Base-by-base conservation (phyloP, 225 moss, liverwort and hornwort genomes). In the Physcomitrellopsis africana region DNA sequence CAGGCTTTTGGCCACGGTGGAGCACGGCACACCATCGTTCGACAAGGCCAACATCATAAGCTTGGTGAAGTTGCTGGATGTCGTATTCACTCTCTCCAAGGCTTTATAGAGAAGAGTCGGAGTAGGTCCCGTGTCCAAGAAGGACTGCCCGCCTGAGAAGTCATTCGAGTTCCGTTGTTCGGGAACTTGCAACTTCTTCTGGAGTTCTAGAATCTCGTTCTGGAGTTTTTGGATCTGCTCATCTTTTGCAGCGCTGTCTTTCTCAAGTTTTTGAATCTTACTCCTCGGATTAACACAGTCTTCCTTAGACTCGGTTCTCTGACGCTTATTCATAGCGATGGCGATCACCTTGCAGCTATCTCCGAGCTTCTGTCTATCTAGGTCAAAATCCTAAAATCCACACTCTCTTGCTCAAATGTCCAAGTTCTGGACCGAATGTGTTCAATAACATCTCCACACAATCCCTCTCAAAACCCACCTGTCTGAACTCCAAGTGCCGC, bases 51-150 rank as follows among this genome's bases (percentile, higher is more conserved):
- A 62, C 73, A 78, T 75, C 61, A 86, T 9, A 67, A 83, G 70
- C 80, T 72, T 86, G 8, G 75, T 67, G 64, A 86, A 83, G 67
- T 29, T 41, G 52, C 64, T 11, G 18, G 82, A 83, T 3, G 75
- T 69, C 71, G 66, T 51, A 56, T 55, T 62, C 20, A 80, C 80
- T 67, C 77, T 41, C 63, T 77, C 80, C 37, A 77, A 32, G 11
- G 80, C 83, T 65, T 63, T 65, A 45, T 65, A 74, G 0, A 83
- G 63, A 29, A 80, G 83, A 52, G 77, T 74, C 51, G 86, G 86
- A 8, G 83, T 83, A 29, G 86, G 80, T 11, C 64, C 64, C 1
- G 77, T 42, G 57, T 86, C 86, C 23, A 59, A 15, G 47, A 80
- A 86, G 12, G 86, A 86, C 26, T 77, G 73, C 24, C 86, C 70